A percentile compares a stretch with the other conserved stretches of the same genome.
phyloP scores from a whole-genome alignment of 768 basidiomycete genomes.

The Clitopilus hobsonii region DNA sequence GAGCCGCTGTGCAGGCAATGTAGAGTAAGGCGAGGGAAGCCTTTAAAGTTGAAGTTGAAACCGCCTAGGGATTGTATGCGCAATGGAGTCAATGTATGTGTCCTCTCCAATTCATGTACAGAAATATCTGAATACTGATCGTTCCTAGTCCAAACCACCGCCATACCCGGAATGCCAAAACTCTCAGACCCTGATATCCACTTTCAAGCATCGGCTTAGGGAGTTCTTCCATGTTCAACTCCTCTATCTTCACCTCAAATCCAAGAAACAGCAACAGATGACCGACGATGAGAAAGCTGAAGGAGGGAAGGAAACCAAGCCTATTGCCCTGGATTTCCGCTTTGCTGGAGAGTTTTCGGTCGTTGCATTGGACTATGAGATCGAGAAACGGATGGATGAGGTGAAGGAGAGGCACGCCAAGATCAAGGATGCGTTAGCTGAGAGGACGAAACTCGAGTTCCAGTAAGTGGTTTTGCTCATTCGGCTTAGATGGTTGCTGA shows the following conservation, averaged over 20 bases:
- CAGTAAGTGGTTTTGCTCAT: slow-evolving; percentile 17
- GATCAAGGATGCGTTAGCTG: slow-evolving; percentile 29
- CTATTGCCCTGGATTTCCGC: slow-evolving; percentile 26
- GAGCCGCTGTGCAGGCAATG: slow-evolving; percentile 23
- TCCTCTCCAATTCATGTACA: neutral
- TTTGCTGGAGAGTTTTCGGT: slow-evolving; percentile 50
- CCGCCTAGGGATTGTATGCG: neutral
- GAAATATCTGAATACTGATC: neutral
- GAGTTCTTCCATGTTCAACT: slow-evolving; percentile 32
- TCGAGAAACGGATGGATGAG: slow-evolving; percentile 25
- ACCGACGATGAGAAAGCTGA: neutral
- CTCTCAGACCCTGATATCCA: slow-evolving; percentile 20
- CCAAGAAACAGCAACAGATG: neutral
- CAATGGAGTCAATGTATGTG: neutral
- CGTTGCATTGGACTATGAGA: slow-evolving; percentile 35
- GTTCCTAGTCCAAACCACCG: slow-evolving; percentile 16
- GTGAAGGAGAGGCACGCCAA: slow-evolving; percentile 21
- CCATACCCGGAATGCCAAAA: slow-evolving; percentile 32
- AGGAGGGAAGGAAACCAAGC: slow-evolving; percentile 2
- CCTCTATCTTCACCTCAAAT: slow-evolving; percentile 25
- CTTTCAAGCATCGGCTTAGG: slow-evolving; percentile 18
- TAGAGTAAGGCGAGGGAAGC: slow-evolving; percentile 14
- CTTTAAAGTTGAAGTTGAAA: slow-evolving; percentile 7
- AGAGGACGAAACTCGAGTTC: slow-evolving; percentile 31
- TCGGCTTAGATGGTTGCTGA: neutral